Base-by-base conservation (phyloP, 352 stramenopile genomes). In the Thalassiosira livingstoniorum region DNA sequence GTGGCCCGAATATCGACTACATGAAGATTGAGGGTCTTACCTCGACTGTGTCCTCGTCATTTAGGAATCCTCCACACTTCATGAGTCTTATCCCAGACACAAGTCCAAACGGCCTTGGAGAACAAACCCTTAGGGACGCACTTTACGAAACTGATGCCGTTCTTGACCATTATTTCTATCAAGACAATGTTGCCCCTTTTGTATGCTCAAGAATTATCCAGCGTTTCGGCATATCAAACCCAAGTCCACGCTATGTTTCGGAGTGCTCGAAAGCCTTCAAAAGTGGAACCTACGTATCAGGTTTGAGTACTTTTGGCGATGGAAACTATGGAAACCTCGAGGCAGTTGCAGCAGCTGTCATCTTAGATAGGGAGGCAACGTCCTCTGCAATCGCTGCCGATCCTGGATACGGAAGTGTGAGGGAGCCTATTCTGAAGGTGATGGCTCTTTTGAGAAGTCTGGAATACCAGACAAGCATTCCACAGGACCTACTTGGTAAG, bases 141-240 rank as follows among this genome's bases (percentile, higher is more conserved):
- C 61, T 78, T 23, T 81, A 87, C 58, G 87, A 94, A 72, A 90
- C 85, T n/a, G 86, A 92, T 39, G 88, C 88, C 29, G 70, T 91
- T 10, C 72, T 94, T 34, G 88, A 93, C 65, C 87, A 92, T 60
- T 86, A 91, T 53, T 89, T 92, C 61, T 84, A 87, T 51, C 85
- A 94, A 63, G 67, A 81, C 25, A 94, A 92, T 57, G 70, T 57
- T 34, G 27, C 18, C 21, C 35, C 67, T 7, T 58, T 58, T 27
- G 4, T 58, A 58, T 58, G 47, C 21, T 29, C 47, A 29, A 11
- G 47, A 7, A 58, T 58, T 15, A 58, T 58, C 21, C 47, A 58
- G 47, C 47, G 84, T 10, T 86, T 94, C 62, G 71, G 68, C 4
- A 83, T 86, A 43, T 90, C 81, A 2, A 94, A 94, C 61, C 88